Base-by-base conservation (phyloP, 2,329 filamentous ascomycete species). In the Nothophoma quercina region DNA sequence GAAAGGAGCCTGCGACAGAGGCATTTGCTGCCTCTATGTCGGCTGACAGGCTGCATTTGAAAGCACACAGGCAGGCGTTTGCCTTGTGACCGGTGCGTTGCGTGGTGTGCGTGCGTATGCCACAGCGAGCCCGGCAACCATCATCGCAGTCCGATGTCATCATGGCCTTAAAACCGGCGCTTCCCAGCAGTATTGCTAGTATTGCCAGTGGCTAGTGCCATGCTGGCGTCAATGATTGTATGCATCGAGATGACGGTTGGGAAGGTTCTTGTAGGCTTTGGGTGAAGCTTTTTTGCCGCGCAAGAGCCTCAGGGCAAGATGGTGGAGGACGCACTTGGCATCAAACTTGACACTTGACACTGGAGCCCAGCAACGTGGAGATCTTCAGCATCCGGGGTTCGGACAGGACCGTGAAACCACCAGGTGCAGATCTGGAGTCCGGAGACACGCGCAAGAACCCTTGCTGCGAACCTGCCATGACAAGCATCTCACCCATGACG, bases 111-210 rank as follows among this genome's bases (percentile, higher is more conserved):
- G 25, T 52, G 42, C 49, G 49, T 52, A 52, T 34, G 49, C 42
- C 13, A 12, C 36, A 36, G 9, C 18, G 25, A 21, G 40, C 39
- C 34, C 49, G 25, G 49, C 26, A 16, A 23, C 18, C n/a, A 21
- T 10, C 9, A 42, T 34, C 13, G 23, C 49, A 38, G 18, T 38
- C 49, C 38, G 10, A 38, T 52, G 50, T 43, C 50, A 52, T 52
- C 50, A 42, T 50, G 36, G 42, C 32, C 30, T 47, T 52, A 43
- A 47, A 42, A 22, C 50, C 50, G 50, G 50, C 50, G 42, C 42
- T 51, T 43, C 6, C n/a, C 21, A n/a, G n/a, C n/a, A n/a, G n/a
- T n/a, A n/a, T n/a, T n/a, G n/a, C n/a, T n/a, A n/a, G n/a, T n/a
- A n/a, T n/a, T n/a, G n/a, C n/a, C 28, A 33, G 25, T 28, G 42